Conservation (phyloP, 139 green algal species). For the Pedinophyceae sp. region DNA sequence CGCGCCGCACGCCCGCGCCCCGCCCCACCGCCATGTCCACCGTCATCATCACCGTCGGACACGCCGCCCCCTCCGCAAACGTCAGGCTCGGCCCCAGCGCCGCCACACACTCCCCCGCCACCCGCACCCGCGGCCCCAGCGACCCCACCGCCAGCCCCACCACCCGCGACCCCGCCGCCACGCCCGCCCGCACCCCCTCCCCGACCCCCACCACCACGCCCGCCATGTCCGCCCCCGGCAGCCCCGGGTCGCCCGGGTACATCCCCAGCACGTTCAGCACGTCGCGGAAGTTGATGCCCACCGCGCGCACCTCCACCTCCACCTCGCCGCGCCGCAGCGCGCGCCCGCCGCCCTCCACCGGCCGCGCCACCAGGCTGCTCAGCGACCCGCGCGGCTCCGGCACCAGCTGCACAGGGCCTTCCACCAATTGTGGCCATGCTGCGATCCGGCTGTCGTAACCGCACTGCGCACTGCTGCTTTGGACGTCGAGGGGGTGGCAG, state of each 20-base stretch:
- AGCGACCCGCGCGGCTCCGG: slow-evolving; percentile 28
- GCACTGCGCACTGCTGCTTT: too few relatives aligned
- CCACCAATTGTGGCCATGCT: too few relatives aligned
- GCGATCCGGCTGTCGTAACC: too few relatives aligned
- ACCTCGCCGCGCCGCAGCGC: slow-evolving; percentile 2
- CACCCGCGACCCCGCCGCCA: slow-evolving; percentile 36
- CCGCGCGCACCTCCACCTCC: slow-evolving; percentile 2
- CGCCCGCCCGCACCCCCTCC: background rate
- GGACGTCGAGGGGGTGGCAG: too few relatives aligned
- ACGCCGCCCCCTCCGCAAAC: slow-evolving; percentile 3
- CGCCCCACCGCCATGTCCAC: slow-evolving; percentile 4
- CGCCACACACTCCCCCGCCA: background rate
- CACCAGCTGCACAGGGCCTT: slow-evolving; percentile 16
- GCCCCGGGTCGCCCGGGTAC: slow-evolving; percentile 7
- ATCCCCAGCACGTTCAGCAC: slow-evolving; percentile 9
- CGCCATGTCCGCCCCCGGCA: slow-evolving; percentile 2
- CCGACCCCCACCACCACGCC: slow-evolving; percentile 5
- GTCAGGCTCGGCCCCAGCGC: background rate
- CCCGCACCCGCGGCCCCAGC: slow-evolving; percentile 38
- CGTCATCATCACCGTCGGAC: slow-evolving; percentile 10
- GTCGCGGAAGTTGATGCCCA: slow-evolving; percentile 10
- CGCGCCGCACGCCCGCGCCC: slow-evolving; percentile 7
- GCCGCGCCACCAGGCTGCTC: slow-evolving; percentile 19
- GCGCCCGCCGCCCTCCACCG: slow-evolving; percentile 5
- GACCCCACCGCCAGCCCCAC: slow-evolving; percentile 61